A percentile compares a stretch with the other conserved stretches of the same genome.
phyloP scores from a whole-genome alignment of 495 filamentous ascomycete species.

The Wilcoxina mikolae region DNA sequence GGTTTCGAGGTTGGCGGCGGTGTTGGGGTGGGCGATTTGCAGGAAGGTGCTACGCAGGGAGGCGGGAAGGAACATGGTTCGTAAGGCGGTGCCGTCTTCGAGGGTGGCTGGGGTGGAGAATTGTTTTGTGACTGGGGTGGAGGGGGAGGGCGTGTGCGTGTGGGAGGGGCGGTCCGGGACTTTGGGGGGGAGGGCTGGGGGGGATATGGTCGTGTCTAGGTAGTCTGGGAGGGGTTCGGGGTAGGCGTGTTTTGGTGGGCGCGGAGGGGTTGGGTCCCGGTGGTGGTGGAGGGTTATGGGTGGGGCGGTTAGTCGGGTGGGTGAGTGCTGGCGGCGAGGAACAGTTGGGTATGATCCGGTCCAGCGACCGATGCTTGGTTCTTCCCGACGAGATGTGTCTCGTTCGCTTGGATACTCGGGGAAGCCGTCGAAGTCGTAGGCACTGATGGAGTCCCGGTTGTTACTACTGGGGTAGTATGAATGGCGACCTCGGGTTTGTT shows the following conservation, averaged over 20 bases:
- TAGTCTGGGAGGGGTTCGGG: conserved; percentile 25
- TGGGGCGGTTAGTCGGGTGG: neutral
- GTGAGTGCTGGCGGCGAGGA: conserved; percentile 33
- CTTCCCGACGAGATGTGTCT: neutral
- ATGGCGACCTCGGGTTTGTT: too few species aligned
- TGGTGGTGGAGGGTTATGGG: conserved; percentile 7
- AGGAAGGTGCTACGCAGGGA: conserved; percentile 60
- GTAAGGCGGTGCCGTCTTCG: conserved; percentile 72
- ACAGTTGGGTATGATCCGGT: conserved; percentile 40
- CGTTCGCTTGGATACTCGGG: neutral
- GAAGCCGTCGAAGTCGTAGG: conserved; percentile 2
- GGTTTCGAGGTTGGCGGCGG: conserved; percentile 68
- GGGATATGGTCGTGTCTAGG: conserved; percentile 29
- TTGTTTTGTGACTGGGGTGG: conserved; percentile 29
- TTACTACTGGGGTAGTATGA: neutral
- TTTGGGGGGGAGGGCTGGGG: conserved; percentile 25
- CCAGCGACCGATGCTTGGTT: conserved; percentile 14
- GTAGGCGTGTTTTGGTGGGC: conserved; percentile 30
- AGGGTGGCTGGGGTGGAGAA: conserved; percentile 78
- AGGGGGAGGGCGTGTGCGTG: conserved; percentile 16
- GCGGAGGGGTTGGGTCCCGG: conserved; percentile 19
- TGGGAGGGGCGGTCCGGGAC: conserved; percentile 32
- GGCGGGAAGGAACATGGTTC: conserved; percentile 73
- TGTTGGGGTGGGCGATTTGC: conserved; percentile 55
- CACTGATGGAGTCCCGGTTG: neutral